These are phyloP conservation scores for Schizophyllum amplum DNA, from an alignment of 1,284 basidiomycete genomes.

Conservation along the genomic window DNA sequence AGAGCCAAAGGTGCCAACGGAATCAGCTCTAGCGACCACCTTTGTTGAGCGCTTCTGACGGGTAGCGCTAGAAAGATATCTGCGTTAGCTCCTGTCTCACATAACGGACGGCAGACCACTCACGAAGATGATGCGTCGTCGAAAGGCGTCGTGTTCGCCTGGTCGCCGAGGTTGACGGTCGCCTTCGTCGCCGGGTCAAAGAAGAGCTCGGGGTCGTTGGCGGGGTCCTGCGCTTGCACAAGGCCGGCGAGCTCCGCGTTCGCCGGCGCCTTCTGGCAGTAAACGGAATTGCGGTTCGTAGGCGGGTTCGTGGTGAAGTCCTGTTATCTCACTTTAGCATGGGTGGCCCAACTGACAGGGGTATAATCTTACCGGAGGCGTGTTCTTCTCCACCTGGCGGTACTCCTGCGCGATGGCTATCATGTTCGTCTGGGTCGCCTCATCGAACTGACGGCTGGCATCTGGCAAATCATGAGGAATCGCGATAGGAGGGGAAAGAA, in stretches of 20 bases:
- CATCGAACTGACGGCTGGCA: conserved; percentile 44
- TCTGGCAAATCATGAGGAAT: conserved; percentile 30
- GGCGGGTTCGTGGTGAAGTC: conserved; percentile 49
- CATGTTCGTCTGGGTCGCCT: conserved; percentile 41
- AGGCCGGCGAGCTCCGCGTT: conserved; percentile 39
- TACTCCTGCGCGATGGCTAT: conserved; percentile 46
- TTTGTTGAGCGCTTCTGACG: no score
- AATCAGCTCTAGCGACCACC: neutral
- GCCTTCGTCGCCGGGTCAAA: conserved; percentile 42
- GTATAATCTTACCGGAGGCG: conserved; percentile 50
- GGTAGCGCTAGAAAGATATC: no score
- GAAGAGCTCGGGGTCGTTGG: conserved; percentile 42
- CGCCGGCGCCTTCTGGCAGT: conserved; percentile 41
- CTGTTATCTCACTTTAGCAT: no score
- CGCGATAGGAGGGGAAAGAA: neutral
- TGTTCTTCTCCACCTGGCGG: conserved; percentile 56
- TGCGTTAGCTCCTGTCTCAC: no score
- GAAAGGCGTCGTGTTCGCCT: conserved; percentile 54
- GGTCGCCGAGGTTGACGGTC: conserved; percentile 40
- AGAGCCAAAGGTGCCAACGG: neutral
- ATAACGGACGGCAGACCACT: no score
- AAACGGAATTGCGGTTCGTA: conserved; percentile 39
- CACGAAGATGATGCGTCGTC: no score
- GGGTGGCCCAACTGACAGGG: no score
- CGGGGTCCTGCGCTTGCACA: conserved; percentile 43